Conservation (phyloP, 2,329 filamentous ascomycete genomes). For the Venturia nashicola region DNA sequence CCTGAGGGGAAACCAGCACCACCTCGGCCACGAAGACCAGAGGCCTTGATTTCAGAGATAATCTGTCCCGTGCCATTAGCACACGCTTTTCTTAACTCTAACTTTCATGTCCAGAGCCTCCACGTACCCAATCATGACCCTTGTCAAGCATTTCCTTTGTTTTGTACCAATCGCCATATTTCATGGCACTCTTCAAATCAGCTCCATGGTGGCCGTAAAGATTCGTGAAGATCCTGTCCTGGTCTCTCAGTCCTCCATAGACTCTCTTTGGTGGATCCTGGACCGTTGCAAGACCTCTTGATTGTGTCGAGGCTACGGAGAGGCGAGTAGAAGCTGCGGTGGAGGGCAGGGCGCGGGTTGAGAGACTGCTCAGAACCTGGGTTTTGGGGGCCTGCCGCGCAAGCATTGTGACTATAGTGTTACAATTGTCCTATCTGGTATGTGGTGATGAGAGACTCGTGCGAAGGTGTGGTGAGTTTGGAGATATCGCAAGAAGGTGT, state of each 20-base stretch:
- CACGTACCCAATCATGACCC: slow-evolving; percentile 78
- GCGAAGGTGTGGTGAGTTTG: background rate
- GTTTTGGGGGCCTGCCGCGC: slow-evolving; percentile 26
- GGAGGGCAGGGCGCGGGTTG: slow-evolving; percentile 29
- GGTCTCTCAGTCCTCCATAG: slow-evolving; percentile 83
- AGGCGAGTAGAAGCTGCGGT: slow-evolving; percentile 24
- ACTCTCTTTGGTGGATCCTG: slow-evolving; percentile 46
- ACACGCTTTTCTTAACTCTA: slow-evolving; percentile 13
- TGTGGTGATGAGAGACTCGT: background rate
- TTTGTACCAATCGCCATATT: slow-evolving; percentile 98
- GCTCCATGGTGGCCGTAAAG: slow-evolving; percentile 86
- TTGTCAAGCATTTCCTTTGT: slow-evolving; percentile 97
- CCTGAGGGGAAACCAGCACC: slow-evolving; percentile 97
- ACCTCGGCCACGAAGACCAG: slow-evolving; percentile 86
- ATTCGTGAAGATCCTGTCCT: slow-evolving; percentile 99
- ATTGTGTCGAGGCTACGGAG: slow-evolving; percentile 29
- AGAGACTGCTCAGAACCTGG: slow-evolving; percentile 24
- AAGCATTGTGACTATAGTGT: slow-evolving; percentile 22
- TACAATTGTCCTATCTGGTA: slow-evolving; percentile 12
- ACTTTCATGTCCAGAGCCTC: background rate
- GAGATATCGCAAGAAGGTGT: no score
- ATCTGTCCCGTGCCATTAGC: slow-evolving; percentile 41
- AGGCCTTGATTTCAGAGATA: slow-evolving; percentile 94
- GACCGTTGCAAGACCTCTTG: slow-evolving; percentile 28
- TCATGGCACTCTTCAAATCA: slow-evolving; percentile 87